Base-by-base conservation (phyloP, 192 early-diverging fungal genomes). In the Coemansia guatemalensis region DNA sequence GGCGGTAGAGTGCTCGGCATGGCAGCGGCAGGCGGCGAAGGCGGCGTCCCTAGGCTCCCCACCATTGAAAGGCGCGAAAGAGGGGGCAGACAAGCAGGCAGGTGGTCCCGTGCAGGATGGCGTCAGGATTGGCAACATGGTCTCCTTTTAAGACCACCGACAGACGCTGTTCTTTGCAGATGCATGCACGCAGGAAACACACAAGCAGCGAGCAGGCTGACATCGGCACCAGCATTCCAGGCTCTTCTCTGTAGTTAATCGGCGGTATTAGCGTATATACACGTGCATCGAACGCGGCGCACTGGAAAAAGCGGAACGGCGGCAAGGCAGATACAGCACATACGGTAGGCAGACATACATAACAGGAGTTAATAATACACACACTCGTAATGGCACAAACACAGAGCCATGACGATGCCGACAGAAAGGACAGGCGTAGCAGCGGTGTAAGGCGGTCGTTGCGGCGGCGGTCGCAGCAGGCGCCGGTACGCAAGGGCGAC, bases 401-500 rank as follows among this genome's bases (percentile, higher is more conserved):
- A 41, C 51, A 51, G 50, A 41, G 29, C 39, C 39, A 17, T 12
- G 14, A 17, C 39, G 12, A 17, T 17, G 17, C 2, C 14, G 14
- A 44, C 14, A 44, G 39, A 44, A 44, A 44, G 39, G 12, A 44
- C 39, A 44, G 14, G 27, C 53, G 53, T 20, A 55, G 27, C 17
- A 55, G 53, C 53, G 53, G 14, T 4, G 18, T 32, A 49, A 22
- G 61, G 35, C 61, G 61, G 50, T 59, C 63, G 14, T 48, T 71
- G 25, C 51, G 67, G 51, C 49, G 73, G 39, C 58, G 67, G 21
- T 66, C 65, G 39, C 48, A 61, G 26, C 50, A 27, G 25, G 29
- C 47, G 1, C 49, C 58, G 17, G 77, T 80, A 30, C 71, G 77
- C 72, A 80, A 80, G 47, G 62, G 65, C 72, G 77, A 80, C 50